These are phyloP conservation scores for Fusarium hostae DNA, from an alignment of 2,329 filamentous ascomycete genomes.

Conservation along the genomic window DNA sequence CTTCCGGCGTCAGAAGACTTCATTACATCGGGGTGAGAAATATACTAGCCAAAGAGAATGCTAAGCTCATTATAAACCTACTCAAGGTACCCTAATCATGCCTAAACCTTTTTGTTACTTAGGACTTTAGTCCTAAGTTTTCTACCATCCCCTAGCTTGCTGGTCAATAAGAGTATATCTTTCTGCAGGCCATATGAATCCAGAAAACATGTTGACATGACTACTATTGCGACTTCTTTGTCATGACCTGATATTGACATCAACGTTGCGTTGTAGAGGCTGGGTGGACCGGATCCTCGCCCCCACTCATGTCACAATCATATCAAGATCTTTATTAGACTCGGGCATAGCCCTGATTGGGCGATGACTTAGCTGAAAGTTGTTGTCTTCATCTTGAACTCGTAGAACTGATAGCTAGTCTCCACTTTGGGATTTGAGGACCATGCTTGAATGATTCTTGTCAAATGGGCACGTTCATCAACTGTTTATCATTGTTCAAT, in stretches of 20 bases:
- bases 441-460: rapidly evolving
- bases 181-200: neutral
- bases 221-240: neutral
- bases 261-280: too few relatives aligned
- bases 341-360: neutral
- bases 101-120: too few relatives aligned
- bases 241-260: neutral
- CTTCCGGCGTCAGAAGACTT: too few relatives aligned
- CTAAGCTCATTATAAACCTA: too few relatives aligned
- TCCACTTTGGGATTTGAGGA: neutral
- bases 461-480: neutral
- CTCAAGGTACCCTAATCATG: too few relatives aligned
- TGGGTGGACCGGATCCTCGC: neutral
- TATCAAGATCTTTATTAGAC: neutral
- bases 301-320: too few relatives aligned
- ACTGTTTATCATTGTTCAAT: neutral
- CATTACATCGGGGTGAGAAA: too few relatives aligned
- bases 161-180: neutral
- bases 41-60: too few relatives aligned
- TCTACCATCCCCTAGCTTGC: too few relatives aligned
- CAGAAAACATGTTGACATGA: neutral
- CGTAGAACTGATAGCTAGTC: too few relatives aligned
- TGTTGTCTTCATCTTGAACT: neutral
- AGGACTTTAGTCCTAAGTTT: too few relatives aligned
- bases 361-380: neutral